A percentile compares a stretch with the other conserved stretches of the same genome.
phyloP scores from a whole-genome alignment of 2,329 filamentous ascomycete genomes.

The Ceratocystis ficicola region DNA sequence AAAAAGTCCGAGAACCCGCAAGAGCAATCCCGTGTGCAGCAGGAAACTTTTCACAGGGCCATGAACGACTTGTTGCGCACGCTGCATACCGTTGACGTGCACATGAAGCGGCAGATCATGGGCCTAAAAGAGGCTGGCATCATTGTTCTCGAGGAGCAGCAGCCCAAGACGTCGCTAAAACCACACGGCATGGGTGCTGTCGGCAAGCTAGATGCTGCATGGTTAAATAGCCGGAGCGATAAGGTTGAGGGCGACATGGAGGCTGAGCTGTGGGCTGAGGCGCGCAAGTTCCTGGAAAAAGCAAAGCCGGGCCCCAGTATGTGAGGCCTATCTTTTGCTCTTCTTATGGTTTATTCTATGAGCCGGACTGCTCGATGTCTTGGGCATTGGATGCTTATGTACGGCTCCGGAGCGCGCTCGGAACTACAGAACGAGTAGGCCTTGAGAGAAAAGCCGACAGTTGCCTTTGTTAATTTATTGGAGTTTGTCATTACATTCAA shows the following conservation, averaged over 20 bases:
- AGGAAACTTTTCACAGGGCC: conserved; percentile 44
- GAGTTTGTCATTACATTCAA: neutral
- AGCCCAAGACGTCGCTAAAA: conserved; percentile 33
- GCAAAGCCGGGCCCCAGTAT: conserved; percentile 22
- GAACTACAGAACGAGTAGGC: neutral
- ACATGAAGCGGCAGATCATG: conserved; percentile 56
- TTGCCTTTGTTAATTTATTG: neutral
- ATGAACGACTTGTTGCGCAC: conserved; percentile 58
- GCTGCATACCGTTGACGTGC: conserved; percentile 61
- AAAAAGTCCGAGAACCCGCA: conserved; percentile 26
- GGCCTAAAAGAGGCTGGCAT: conserved; percentile 73
- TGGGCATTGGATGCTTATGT: no score
- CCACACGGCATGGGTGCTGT: conserved; percentile 45
- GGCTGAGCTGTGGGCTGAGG: conserved; percentile 56
- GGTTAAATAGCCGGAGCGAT: conserved; percentile 75
- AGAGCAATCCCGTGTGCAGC: conserved; percentile 39
- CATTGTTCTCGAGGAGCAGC: conserved; percentile 37
- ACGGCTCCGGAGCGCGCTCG: neutral
- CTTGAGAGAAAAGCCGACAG: neutral
- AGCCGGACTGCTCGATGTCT: neutral
- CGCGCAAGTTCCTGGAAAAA: conserved; percentile 31
- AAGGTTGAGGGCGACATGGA: conserved; percentile 76
- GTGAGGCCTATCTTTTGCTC: neutral
- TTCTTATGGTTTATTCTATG: neutral
- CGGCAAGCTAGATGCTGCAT: conserved; percentile 65